Conservation (phyloP, 352 stramenopile genomes). For the Peronospora tabacina region DNA sequence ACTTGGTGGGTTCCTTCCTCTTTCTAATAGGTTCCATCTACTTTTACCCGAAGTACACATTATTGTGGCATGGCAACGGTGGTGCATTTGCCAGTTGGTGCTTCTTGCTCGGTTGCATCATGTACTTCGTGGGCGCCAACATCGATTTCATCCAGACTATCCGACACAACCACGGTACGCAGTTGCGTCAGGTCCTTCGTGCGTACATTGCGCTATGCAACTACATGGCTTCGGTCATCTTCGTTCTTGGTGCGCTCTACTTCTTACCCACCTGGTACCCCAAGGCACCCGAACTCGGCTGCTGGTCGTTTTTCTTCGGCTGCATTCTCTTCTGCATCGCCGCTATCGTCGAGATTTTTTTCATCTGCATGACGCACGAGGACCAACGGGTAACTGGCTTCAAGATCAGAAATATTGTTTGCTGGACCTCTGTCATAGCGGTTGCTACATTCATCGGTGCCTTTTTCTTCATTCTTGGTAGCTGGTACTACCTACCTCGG, state of each 20-base stretch:
- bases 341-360: slow-evolving; percentile 54
- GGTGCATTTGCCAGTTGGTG: slow-evolving; percentile 55
- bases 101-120: slow-evolving; percentile 66
- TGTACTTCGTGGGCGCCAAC: slow-evolving; percentile 59
- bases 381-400: slow-evolving; percentile 40
- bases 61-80: slow-evolving; percentile 50
- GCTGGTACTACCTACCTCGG: slow-evolving; percentile 72
- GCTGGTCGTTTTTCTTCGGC: slow-evolving; percentile 69
- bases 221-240: slow-evolving; percentile 60
- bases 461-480: slow-evolving; percentile 69
- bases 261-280: slow-evolving; percentile 71
- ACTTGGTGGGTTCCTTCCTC: slow-evolving; percentile 57
- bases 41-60: slow-evolving; percentile 72
- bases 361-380: slow-evolving; percentile 54
- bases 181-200: slow-evolving; percentile 43
- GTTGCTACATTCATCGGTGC: slow-evolving; percentile 57
- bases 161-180: slow-evolving; percentile 44
- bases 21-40: slow-evolving; percentile 76
- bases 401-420: slow-evolving; percentile 44
- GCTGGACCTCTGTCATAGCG: slow-evolving; percentile 42
- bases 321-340: slow-evolving; percentile 56
- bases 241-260: slow-evolving; percentile 71
- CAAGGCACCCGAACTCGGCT: slow-evolving; percentile 55
- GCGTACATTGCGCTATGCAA: slow-evolving; percentile 57
- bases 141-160: slow-evolving; percentile 68